Conservation (phyloP, 176 grass and related monocot genomes). For the Musa beccarii region DNA sequence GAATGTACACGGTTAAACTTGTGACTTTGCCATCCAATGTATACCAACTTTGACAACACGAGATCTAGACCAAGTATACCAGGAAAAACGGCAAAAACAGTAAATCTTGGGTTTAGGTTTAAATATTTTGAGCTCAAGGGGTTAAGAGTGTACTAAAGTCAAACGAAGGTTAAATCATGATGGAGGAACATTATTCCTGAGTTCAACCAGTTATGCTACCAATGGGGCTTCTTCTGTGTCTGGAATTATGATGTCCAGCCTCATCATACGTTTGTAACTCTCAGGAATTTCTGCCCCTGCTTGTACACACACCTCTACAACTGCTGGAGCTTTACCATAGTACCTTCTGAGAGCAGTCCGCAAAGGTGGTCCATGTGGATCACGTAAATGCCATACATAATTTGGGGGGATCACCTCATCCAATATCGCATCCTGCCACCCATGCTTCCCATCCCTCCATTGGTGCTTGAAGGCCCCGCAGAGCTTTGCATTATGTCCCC, state of each 20-base stretch:
- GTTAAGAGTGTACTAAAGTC: no score
- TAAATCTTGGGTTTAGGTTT: neutral
- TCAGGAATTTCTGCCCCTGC: slow-evolving; percentile 71
- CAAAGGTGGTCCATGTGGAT: slow-evolving; percentile 44
- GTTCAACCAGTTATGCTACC: slow-evolving; percentile 32
- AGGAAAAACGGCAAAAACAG: neutral
- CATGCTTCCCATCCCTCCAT: slow-evolving; percentile 83
- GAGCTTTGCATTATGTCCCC: slow-evolving; percentile 85
- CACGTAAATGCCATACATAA: slow-evolving; percentile 72
- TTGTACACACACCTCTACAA: slow-evolving; percentile 83
- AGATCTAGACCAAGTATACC: neutral
- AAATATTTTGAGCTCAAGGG: neutral
- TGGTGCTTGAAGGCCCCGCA: slow-evolving; percentile 96
- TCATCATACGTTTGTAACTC: slow-evolving; percentile 66
- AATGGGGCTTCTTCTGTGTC: slow-evolving; percentile 50
- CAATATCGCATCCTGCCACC: slow-evolving; percentile 77
- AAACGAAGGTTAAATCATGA: neutral
- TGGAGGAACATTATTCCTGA: neutral
- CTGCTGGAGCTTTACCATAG: slow-evolving; percentile 74
- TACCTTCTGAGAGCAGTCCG: slow-evolving; percentile 52
- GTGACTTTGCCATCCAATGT: no score
- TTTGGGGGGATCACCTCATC: slow-evolving; percentile 81
- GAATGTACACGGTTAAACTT: neutral
- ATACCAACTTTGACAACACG: no score
- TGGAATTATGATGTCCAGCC: slow-evolving; percentile 69